A percentile compares a stretch with the other conserved stretches of the same genome.
phyloP scores from a whole-genome alignment of 768 basidiomycete genomes.

The Vishniacozyma victoriae region DNA sequence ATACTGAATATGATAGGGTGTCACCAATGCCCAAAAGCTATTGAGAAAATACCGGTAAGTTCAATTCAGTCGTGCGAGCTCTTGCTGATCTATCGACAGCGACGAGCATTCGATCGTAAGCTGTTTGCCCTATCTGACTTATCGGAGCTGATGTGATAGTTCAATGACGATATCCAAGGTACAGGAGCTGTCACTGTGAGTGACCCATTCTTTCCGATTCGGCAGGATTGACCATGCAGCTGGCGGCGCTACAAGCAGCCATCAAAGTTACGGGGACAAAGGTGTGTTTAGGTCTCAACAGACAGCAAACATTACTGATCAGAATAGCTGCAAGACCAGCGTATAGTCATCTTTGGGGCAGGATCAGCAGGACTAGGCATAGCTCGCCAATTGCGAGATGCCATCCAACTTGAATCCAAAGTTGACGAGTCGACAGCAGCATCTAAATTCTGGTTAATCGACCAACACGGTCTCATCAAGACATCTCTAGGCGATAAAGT shows the following conservation, averaged over 20 bases:
- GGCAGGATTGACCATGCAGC: too few relatives aligned
- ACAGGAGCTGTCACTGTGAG: conserved; percentile 47
- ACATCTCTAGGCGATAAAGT: conserved; percentile 50
- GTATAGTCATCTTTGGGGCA: conserved; percentile 71
- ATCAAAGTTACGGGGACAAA: conserved; percentile 56
- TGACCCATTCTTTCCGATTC: not conserved
- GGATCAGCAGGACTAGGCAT: conserved; percentile 70
- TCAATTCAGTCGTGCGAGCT: conserved; percentile 1
- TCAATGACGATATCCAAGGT: conserved; percentile 73
- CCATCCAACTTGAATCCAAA: conserved; percentile 54
- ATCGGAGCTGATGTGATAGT: conserved; percentile 6
- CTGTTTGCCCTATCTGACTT: not conserved
- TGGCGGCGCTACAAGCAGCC: conserved; percentile 43
- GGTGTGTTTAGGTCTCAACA: conserved; percentile 48
- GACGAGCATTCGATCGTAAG: conserved; percentile 26
- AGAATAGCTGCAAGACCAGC: conserved; percentile 61
- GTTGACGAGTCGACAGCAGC: conserved; percentile 59
- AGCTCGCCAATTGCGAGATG: conserved; percentile 64
- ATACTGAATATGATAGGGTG: conserved; percentile 46
- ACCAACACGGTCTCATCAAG: conserved; percentile 61
- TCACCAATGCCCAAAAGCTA: conserved; percentile 65
- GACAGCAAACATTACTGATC: not conserved
- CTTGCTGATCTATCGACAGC: not conserved
- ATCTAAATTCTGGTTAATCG: conserved; percentile 65
- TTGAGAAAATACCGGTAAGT: conserved; percentile 50